phyloP scores from a whole-genome alignment of 2,329 filamentous ascomycete genomes.

The Monilinia polystroma region DNA sequence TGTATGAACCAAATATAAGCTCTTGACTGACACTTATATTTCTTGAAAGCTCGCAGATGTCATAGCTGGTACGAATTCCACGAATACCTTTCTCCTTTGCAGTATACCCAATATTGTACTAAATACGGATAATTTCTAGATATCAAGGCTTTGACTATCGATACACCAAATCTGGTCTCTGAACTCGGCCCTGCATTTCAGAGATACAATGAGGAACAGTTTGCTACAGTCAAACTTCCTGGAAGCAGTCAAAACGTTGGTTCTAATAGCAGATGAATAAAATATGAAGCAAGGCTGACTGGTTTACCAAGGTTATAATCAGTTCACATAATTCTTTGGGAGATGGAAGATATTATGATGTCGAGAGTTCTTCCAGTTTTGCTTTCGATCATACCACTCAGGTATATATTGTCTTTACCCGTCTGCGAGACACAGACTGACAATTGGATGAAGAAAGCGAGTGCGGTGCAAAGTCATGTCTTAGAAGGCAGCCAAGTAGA shows the following conservation, averaged over 20 bases:
- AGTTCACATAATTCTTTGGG: constrained; percentile 83
- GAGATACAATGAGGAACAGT: constrained; percentile 96
- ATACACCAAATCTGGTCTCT: constrained; percentile 64
- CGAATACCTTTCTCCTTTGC: constrained; percentile 1
- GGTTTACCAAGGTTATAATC: constrained; percentile 62
- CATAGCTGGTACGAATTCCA: constrained; percentile 64
- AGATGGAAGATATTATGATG: constrained; percentile 83
- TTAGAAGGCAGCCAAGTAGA: constrained; percentile 75
- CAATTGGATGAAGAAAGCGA: constrained; percentile 64
- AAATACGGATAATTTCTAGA: constrained; percentile 52
- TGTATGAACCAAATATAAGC: background rate
- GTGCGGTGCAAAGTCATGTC: constrained; percentile 73
- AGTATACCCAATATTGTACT: background rate
- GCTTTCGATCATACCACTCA: constrained; percentile 81
- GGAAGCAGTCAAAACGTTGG: constrained; percentile 75
- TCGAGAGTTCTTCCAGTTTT: constrained; percentile 84
- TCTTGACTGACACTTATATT: constrained; percentile 29
- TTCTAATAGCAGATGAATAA: constrained; percentile 10
- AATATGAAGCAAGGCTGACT: constrained; percentile 27
- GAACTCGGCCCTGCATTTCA: constrained; percentile 81
- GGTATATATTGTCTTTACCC: constrained; percentile 44
- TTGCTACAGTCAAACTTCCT: constrained; percentile 83
- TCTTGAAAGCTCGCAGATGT: constrained; percentile 76
- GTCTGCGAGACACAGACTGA: background rate
- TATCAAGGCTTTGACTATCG: constrained; percentile 80